These are phyloP conservation scores for Naegleria gruberi DNA, from an alignment of 208 protist genomes.

Conservation along the genomic window DNA sequence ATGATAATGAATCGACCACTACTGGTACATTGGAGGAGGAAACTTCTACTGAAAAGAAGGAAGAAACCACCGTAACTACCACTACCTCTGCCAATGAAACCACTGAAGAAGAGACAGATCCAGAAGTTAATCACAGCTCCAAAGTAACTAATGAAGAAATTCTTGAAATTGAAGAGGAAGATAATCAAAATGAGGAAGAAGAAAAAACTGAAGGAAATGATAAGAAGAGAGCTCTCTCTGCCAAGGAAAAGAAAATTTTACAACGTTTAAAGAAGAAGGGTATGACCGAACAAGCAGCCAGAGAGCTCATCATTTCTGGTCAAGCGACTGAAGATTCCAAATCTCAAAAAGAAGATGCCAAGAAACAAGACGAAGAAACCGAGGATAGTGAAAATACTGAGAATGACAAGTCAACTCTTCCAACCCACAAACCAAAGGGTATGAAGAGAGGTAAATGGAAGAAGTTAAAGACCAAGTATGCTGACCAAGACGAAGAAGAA, in stretches of 20 bases:
- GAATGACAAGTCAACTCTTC: neutral
- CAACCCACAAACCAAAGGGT: neutral
- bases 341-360: conserved; percentile 5
- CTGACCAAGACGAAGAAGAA: conserved; percentile 59
- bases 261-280: conserved; percentile 24
- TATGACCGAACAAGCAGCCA: conserved; percentile 11
- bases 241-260: conserved; percentile 20
- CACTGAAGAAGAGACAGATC: neutral
- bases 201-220: conserved; percentile 1
- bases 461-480: conserved; percentile 38
- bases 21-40: neutral
- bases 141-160: neutral
- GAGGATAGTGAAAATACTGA: neutral
- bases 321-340: neutral
- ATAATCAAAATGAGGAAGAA: neutral
- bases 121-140: neutral
- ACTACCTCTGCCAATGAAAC: neutral
- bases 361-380: conserved; percentile 31
- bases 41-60: neutral
- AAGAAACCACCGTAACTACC: neutral
- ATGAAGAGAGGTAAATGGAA: conserved; percentile 34
- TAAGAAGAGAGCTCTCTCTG: conserved; percentile 16
- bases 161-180: conserved; percentile 24
- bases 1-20: neutral
- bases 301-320: neutral